Evolutionary conservation across 139 green algal genomes (phyloP), one percentile per base, ranked within the genome.

Genomic region (Volvox africanus): DNA sequence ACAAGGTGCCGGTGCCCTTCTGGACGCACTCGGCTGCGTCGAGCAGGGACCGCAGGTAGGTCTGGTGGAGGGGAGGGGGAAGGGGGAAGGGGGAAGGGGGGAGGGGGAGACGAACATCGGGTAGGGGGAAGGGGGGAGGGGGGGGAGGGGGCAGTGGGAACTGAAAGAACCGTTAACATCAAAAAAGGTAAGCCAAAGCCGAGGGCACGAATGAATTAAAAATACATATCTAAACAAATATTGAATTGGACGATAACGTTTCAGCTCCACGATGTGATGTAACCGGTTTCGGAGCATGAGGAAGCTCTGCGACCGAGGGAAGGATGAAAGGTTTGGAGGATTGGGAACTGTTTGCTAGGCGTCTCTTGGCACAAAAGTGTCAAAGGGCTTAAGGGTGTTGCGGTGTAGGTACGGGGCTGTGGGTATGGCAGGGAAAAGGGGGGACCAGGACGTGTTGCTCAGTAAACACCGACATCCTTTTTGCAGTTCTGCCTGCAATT

Each of bases 41-140:
- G 69, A 97, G 92, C 87, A 99, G 92, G 11, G 85, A 82, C 86
- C 96, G 97, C 26, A 98, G 94, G 90, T 98, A 98, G 0, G 91
- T 73, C 92, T 99, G 96, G 13, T 24, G 80, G 2, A 2, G 36
- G 20, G 36, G 33, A 44, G 78, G 17, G 30, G 30, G 33, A 33
- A 0, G 65, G 9, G 33, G 82, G 82, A 19, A 33, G 32, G 32
- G 28, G 55, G 80, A 75, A 61, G 50, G 28, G 26, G 80, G n/a
- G 68, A 44, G 55, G 80, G 1, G 20, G 62, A 30, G 44, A 69
- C 2, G 44, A 13, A 20, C 67, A 26, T 28, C 5, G 14, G 79
- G 22, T n/a, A 26, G 44, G 36, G 22, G 1, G 77, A 82, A 35
- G 30, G 75, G 19, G 69, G 20, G 68, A 77, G 68, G 68, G 18